Evolutionary conservation across 2,329 filamentous ascomycete species (phyloP).

Genomic region (Lecanicillium sp.): DNA sequence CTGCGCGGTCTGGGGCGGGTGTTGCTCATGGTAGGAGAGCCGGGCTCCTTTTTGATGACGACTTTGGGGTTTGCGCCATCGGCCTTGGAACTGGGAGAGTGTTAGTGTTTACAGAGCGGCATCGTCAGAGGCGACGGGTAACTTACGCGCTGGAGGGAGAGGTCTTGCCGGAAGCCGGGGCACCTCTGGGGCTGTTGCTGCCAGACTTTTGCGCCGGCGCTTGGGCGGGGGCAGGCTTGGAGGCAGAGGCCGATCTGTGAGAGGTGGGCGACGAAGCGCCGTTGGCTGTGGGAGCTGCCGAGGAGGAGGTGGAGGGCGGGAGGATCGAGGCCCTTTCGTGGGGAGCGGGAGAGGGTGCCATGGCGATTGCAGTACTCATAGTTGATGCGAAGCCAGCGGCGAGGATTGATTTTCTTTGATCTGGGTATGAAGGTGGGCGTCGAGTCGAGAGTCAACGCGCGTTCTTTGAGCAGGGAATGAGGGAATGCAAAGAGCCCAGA

Average conservation of each 20-base stretch:
- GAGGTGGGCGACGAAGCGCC: slow-evolving; percentile 36
- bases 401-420: background rate
- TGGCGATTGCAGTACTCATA: slow-evolving; percentile 64
- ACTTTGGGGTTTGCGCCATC: slow-evolving; percentile 64
- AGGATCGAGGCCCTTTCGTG: slow-evolving; percentile 56
- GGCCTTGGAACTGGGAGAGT: slow-evolving; percentile 38
- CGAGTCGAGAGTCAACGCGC: background rate
- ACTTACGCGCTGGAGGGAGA: slow-evolving; percentile 58
- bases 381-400: slow-evolving; percentile 24
- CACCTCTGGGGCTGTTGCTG: slow-evolving; percentile 49
- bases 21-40: slow-evolving; percentile 72
- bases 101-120: slow-evolving; percentile 4
- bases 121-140: too few relatives aligned
- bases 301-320: slow-evolving; percentile 38
- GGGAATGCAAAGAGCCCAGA: background rate
- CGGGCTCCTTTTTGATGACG: slow-evolving; percentile 92
- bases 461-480: too few relatives aligned
- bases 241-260: slow-evolving; percentile 34
- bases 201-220: slow-evolving; percentile 41
- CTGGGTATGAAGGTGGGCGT: background rate
- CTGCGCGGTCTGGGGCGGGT: slow-evolving; percentile 70
- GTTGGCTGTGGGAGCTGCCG: slow-evolving; percentile 26
- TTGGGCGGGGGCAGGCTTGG: slow-evolving; percentile 33
- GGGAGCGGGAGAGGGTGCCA: slow-evolving; percentile 62
- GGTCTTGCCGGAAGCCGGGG: slow-evolving; percentile 38